These are phyloP conservation scores for Pythium brachiatum DNA, from an alignment of 352 stramenopile genomes.

Conservation along the genomic window DNA sequence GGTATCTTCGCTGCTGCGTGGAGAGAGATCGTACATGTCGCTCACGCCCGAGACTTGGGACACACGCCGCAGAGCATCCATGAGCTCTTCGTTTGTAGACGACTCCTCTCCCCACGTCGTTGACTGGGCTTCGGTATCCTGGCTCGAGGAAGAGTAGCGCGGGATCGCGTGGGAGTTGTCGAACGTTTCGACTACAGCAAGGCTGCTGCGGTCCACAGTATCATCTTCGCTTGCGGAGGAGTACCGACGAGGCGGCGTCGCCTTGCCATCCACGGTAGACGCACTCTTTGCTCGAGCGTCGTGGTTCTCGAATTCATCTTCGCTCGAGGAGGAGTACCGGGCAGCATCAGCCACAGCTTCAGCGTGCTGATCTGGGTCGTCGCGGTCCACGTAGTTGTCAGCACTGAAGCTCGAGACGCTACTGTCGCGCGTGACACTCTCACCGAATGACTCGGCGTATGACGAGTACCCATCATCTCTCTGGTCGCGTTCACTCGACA, in stretches of 20 bases:
- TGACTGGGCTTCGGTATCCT: constrained; percentile 11
- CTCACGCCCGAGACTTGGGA: constrained; percentile 19
- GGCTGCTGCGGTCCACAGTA: constrained; percentile 22
- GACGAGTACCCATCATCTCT: constrained; percentile 3
- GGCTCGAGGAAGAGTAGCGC: constrained; percentile 14
- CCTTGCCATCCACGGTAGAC: not conserved
- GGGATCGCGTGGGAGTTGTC: constrained; percentile 5
- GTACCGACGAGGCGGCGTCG: constrained; percentile 7
- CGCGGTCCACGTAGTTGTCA: constrained; percentile 17
- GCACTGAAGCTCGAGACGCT: constrained; percentile 15
- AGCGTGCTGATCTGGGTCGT: constrained; percentile 18
- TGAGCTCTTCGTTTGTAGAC: constrained; percentile 19
- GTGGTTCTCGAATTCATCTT: constrained; percentile 10
- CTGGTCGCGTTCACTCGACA: not conserved
- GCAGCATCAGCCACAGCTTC: constrained; percentile 19
- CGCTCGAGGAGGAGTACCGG: constrained; percentile 25
- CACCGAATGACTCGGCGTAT: constrained; percentile 15
- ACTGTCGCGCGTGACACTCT: constrained; percentile 15
- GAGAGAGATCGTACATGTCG: constrained; percentile 25
- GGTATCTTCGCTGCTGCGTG: constrained; percentile 14
- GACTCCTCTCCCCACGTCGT: constrained; percentile 17
- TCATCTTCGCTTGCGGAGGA: constrained; percentile 24
- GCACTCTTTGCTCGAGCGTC: not conserved
- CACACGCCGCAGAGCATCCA: constrained; percentile 15
- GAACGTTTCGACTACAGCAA: constrained; percentile 4